Evolutionary conservation across 1,284 basidiomycete species (phyloP), one percentile per base, ranked within the genome.

Genomic region (Leccinum variabile): DNA sequence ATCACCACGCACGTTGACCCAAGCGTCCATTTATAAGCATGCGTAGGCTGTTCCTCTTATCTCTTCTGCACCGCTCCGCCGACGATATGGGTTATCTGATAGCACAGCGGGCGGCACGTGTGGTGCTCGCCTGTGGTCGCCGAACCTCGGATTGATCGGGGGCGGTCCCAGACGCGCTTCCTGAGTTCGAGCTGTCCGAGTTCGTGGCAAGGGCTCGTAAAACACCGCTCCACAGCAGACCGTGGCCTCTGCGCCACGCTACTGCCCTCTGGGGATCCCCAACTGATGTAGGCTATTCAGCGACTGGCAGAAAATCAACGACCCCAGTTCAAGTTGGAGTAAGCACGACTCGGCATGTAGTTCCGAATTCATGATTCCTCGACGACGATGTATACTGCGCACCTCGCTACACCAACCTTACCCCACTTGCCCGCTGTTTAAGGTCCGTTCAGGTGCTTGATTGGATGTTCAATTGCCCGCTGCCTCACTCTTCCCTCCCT

Each of bases 71-170:
- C 55, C 35, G 41, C 57, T 46, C 59, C 50, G 63, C 28, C 14
- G 16, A 37, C 22, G 55, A 30, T 49, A 18, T 44, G 16, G 49
- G 35, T 69, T 69, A 73, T 71, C 70, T 70, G 67, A 62, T 71
- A 64, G 39, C 65, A 39, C 54, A 39, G 53, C 53, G 11, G 44
- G 9, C 44, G 22, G 46, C 55, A 55, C 49, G 25, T 70, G 72
- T 68, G 53, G 64, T 70, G 70, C 65, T 57, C 57, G 60, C 62
- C 70, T 74, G 72, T 72, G 72, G 70, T 73, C 61, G 57, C 28
- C 58, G 70, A 69, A 64, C 64, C 68, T 61, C 54, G 56, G 16
- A 64, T 53, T 67, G 70, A 71, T 74, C 70, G 70, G 72, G 61
- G 68, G 71, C 68, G 64, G 63, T 63, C 63, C 60, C 55, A 54